A percentile compares a stretch with the other conserved stretches of the same genome.
Conservation (phyloP, 345 rosid genomes). For the Hibiscus syriacus region DNA sequence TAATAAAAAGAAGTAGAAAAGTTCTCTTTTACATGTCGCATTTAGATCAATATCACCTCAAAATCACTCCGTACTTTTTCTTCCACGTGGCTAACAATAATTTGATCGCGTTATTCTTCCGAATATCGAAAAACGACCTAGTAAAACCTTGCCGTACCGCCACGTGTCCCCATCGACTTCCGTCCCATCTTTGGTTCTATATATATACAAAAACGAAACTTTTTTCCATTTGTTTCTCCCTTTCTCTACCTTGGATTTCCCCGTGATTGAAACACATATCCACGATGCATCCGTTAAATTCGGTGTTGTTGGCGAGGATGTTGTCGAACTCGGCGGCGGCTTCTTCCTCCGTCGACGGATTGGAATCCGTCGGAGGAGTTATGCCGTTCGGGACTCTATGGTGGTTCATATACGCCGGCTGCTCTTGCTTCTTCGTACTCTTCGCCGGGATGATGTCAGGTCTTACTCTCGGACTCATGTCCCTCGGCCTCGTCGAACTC, state of each 20-base stretch:
- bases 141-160: not conserved
- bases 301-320: conserved; percentile 54
- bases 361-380: conserved; percentile 19
- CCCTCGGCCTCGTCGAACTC: conserved; percentile 93
- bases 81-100: not conserved
- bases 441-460: conserved; percentile 99
- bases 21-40: not conserved
- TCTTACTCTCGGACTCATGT: conserved; percentile 95
- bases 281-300: conserved; percentile 53
- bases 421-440: conserved; percentile 70
- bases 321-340: conserved; percentile 8
- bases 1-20: not conserved
- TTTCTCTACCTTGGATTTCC: no score
- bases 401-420: conserved; percentile 61
- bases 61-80: not conserved
- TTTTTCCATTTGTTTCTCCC: not conserved
- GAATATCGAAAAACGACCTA: no score
- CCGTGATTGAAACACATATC: not conserved
- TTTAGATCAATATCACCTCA: not conserved
- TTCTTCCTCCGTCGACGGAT: not conserved
- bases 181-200: not conserved
- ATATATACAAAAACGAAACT: no score
- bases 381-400: conserved; percentile 48
- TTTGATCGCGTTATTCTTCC: not conserved
- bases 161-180: not conserved